These are phyloP conservation scores for Hypoxylon rubiginosum DNA, from an alignment of 2,329 filamentous ascomycete species.

Conservation along the genomic window DNA sequence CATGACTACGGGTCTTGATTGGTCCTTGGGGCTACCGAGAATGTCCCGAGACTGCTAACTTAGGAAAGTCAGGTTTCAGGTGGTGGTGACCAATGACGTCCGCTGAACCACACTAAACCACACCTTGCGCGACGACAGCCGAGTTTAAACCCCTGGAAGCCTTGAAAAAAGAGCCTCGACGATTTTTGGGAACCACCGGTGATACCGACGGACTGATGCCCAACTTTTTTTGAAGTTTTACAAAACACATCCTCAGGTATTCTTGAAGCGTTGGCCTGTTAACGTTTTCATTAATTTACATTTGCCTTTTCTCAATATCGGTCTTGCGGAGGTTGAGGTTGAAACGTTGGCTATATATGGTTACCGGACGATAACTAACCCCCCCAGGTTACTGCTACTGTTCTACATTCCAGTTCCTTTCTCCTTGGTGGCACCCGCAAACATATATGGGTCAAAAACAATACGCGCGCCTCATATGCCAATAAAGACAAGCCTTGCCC, in stretches of 20 bases:
- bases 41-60: slow-evolving; percentile 30
- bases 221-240: slow-evolving; percentile 32
- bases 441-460: slow-evolving; percentile 31
- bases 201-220: slow-evolving; percentile 22
- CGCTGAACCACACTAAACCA: not conserved
- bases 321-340: not conserved
- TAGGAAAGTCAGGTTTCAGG: slow-evolving; percentile 19
- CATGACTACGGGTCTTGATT: slow-evolving; percentile 2
- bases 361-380: slow-evolving; percentile 11
- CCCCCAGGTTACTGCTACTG: not conserved
- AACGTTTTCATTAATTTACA: slow-evolving; percentile 5
- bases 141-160: slow-evolving; percentile 16
- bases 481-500: slow-evolving; percentile 51
- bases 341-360: slow-evolving; percentile 2
- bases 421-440: slow-evolving; percentile 27
- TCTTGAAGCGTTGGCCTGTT: not conserved
- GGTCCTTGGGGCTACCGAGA: slow-evolving; percentile 13
- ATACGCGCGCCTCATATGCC: slow-evolving; percentile 45
- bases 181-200: slow-evolving; percentile 18
- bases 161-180: slow-evolving; percentile 30
- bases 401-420: slow-evolving; percentile 8
- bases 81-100: slow-evolving; percentile 18
- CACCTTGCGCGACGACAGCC: slow-evolving; percentile 12
- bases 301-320: slow-evolving; percentile 1
- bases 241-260: slow-evolving; percentile 14